Conservation (phyloP, 768 basidiomycete genomes). For the Lactifluus hygrophoroides region DNA sequence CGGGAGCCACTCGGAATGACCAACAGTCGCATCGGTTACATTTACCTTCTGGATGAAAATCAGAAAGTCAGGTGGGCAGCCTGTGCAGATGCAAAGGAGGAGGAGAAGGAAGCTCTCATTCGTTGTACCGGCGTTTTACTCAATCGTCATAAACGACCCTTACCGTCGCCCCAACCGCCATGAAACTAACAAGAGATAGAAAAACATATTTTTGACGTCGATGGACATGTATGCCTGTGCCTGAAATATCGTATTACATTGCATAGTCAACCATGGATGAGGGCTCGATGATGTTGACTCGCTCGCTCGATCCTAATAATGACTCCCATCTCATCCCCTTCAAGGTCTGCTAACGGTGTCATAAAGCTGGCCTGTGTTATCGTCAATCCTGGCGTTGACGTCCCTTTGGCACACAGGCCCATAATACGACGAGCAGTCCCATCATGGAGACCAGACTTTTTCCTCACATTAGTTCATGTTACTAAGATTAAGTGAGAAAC, state of each 20-base stretch:
- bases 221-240: background rate
- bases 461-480: background rate
- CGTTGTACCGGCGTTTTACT: conserved; percentile 63
- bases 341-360: background rate
- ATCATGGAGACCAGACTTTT: conserved; percentile 35
- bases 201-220: background rate
- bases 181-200: background rate
- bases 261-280: background rate
- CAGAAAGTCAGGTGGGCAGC: conserved; percentile 87
- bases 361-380: background rate
- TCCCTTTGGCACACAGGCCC: conserved; percentile 34
- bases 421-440: conserved; percentile 34
- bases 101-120: conserved; percentile 63
- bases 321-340: background rate
- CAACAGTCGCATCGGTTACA: conserved; percentile 87
- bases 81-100: conserved; percentile 70
- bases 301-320: background rate
- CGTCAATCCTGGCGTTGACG: conserved; percentile 10
- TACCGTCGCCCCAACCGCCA: background rate
- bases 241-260: background rate
- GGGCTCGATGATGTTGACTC: background rate
- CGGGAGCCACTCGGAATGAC: conserved; percentile 80
- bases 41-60: conserved; percentile 83
- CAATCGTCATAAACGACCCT: conserved; percentile 40
- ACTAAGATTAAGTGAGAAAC: background rate